Percentiles rank a stretch among this genome's conserved stretches.
These are phyloP conservation scores for Fraxinus xanthoxyloides DNA, from an alignment of 305 asterid species.

Conservation along the genomic window DNA sequence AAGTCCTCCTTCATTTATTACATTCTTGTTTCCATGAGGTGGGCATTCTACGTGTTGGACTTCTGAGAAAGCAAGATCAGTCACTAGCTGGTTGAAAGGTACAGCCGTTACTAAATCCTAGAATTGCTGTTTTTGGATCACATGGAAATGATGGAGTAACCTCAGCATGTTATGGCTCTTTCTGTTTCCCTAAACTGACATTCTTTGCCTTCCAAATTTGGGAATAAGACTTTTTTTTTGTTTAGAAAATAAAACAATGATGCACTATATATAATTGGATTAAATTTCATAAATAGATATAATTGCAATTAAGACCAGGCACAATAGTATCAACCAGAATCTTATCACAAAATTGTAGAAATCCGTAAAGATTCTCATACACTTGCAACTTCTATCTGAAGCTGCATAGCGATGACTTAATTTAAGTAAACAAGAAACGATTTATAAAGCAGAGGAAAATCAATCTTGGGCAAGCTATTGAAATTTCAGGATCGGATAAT, in stretches of 20 bases:
- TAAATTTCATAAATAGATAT: neutral
- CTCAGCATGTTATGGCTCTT: slow-evolving; percentile 43
- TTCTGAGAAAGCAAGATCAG: slow-evolving; percentile 62
- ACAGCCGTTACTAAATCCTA: slow-evolving; percentile 95
- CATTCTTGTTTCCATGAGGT: slow-evolving; percentile 28
- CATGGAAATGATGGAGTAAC: slow-evolving; percentile 35
- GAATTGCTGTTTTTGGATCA: slow-evolving; percentile 63
- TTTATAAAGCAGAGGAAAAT: too few relatives aligned
- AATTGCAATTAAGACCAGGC: neutral
- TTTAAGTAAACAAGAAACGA: too few relatives aligned
- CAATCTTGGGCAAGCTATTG: neutral
- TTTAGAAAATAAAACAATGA: neutral
- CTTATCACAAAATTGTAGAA: neutral
- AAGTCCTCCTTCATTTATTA: slow-evolving; percentile 31
- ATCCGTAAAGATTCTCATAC: too few relatives aligned
- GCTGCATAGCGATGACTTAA: too few relatives aligned
- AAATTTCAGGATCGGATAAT: slow-evolving; percentile 56
- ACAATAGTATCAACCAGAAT: neutral
- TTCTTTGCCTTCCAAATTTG: slow-evolving; percentile 47
- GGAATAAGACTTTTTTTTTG: neutral
- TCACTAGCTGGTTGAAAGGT: slow-evolving; percentile 73
- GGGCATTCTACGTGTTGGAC: slow-evolving; percentile 27
- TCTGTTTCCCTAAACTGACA: slow-evolving; percentile 43
- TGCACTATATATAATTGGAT: neutral
- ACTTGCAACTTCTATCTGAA: neutral